phyloP scores from a whole-genome alignment of 768 basidiomycete species.

The Russula virescens region DNA sequence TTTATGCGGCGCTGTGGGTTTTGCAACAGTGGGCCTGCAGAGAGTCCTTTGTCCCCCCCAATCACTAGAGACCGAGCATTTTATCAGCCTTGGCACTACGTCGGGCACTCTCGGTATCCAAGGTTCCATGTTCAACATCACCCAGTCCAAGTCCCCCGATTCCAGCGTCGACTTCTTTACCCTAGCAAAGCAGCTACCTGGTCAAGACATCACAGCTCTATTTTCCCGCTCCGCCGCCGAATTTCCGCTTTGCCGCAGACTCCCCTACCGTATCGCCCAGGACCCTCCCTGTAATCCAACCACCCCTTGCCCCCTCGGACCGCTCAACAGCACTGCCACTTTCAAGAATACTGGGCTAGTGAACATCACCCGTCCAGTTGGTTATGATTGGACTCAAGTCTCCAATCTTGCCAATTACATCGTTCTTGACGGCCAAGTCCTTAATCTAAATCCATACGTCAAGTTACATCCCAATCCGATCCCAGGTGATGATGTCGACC shows the following conservation, averaged over 20 bases:
- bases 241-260: slow-evolving; percentile 58
- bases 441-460: slow-evolving; percentile 89
- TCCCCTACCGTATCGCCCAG: slow-evolving; percentile 61
- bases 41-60: slow-evolving; percentile 79
- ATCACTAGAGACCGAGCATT: slow-evolving; percentile 40
- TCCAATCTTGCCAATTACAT: slow-evolving; percentile 64
- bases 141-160: slow-evolving; percentile 40
- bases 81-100: slow-evolving; percentile 45
- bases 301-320: slow-evolving; percentile 61
- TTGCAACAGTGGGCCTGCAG: slow-evolving; percentile 92
- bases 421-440: slow-evolving; percentile 89
- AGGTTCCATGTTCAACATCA: slow-evolving; percentile 73
- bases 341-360: slow-evolving; percentile 55
- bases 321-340: slow-evolving; percentile 51
- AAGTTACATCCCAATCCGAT: slow-evolving; percentile 61
- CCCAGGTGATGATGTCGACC: slow-evolving; percentile 71
- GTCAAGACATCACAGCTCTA: slow-evolving; percentile 84
- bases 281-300: slow-evolving; percentile 64
- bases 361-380: slow-evolving; percentile 64
- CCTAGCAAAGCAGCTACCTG: slow-evolving; percentile 52
- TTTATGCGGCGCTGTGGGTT: slow-evolving; percentile 77
- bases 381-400: slow-evolving; percentile 91
- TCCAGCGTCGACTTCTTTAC: slow-evolving; percentile 50
- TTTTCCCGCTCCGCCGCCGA: slow-evolving; percentile 68
- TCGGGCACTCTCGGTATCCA: slow-evolving; percentile 67